Evolutionary conservation across 2,329 filamentous ascomycete species (phyloP), one percentile per base, ranked within the genome.

Genomic region (Arthrobotrys sphaeroides): DNA sequence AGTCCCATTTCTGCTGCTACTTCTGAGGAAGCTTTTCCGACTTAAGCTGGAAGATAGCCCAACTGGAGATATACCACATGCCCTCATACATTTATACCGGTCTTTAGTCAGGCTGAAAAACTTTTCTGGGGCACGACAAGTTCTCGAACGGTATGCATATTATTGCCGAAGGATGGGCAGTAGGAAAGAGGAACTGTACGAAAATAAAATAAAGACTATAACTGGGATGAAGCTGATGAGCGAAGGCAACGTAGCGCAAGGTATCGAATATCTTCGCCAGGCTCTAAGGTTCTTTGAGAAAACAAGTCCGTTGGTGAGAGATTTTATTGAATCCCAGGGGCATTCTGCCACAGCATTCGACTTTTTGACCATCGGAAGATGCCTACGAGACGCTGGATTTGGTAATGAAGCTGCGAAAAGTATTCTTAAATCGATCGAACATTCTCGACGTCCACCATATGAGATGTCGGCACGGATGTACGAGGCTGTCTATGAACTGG

Each of bases 1-100:
- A 5, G 65, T 72, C 16, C 31, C 38, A 1, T 40, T 64, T 0
- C 22, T 65, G 3, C 16, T 31, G 3, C 5, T 72, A 13, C 13
- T 65, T 0, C 13, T 65, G 4, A 57, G 40, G 13, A 72, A 59
- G 18, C 22, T 64, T 12, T 36, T 45, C 13, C 38, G 38, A 2
- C 59, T 64, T 6, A 38, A 47, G 1, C 12, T 72, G 18, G 18
- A 59, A 7, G 31, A 47, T 28, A 72, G 55, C 9, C 18, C 6
- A 20, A 16, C 45, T 9, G 60, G 33, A 20, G 66, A 70, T 62
- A 36, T 62, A 12, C 66, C 66, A 20, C 66, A 70, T 38, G 66
- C 66, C 1, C 9, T 70, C 22, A 18, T 18, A 13, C 66, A 70
- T 10, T 24, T 70, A 13, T 16, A 26, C 9, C 31, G 66, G 22